Evolutionary conservation across 1,284 basidiomycete species (phyloP).

Genomic region (Fomitopsis palustris): DNA sequence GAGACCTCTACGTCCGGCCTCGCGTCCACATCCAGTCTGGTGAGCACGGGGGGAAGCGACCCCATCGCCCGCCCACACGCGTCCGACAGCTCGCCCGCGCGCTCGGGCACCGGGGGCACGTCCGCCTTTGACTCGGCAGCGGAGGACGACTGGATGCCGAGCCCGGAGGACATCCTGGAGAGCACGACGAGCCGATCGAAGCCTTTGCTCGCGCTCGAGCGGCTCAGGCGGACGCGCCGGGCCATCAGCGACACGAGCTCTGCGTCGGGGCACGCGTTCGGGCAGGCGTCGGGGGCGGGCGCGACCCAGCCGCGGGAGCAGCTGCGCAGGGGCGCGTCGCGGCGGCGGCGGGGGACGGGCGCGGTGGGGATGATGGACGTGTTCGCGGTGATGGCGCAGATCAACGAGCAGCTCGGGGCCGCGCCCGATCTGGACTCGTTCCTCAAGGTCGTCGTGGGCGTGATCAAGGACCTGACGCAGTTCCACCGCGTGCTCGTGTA

Average conservation of each 20-base stretch:
- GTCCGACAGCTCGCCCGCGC: constrained; percentile 5
- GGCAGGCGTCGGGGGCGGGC: constrained; percentile 1
- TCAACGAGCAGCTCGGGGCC: constrained; percentile 80
- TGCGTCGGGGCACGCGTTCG: constrained; percentile 6
- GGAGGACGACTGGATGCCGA: constrained; percentile 45
- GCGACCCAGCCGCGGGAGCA: constrained; percentile 16
- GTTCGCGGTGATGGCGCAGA: constrained; percentile 78
- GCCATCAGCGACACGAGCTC: constrained; percentile 8
- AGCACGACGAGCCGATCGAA: constrained; percentile 74
- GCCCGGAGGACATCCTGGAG: constrained; percentile 63
- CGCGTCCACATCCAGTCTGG: background rate
- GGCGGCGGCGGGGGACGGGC: constrained; percentile 23
- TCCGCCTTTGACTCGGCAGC: constrained; percentile 20
- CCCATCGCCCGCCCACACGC: background rate
- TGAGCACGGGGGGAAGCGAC: background rate
- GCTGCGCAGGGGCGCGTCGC: constrained; percentile 14
- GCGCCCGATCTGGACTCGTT: constrained; percentile 72
- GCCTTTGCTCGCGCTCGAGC: constrained; percentile 72
- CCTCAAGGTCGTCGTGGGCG: constrained; percentile 75
- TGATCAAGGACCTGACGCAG: constrained; percentile 81
- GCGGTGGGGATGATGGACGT: constrained; percentile 76
- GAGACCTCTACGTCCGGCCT: constrained; percentile 16
- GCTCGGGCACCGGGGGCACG: constrained; percentile 2
- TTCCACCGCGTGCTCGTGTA: constrained; percentile 90
- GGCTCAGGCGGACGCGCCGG: constrained; percentile 52